phyloP scores from a whole-genome alignment of 2,329 filamentous ascomycete species.

The Aspergillaceae sp. region DNA sequence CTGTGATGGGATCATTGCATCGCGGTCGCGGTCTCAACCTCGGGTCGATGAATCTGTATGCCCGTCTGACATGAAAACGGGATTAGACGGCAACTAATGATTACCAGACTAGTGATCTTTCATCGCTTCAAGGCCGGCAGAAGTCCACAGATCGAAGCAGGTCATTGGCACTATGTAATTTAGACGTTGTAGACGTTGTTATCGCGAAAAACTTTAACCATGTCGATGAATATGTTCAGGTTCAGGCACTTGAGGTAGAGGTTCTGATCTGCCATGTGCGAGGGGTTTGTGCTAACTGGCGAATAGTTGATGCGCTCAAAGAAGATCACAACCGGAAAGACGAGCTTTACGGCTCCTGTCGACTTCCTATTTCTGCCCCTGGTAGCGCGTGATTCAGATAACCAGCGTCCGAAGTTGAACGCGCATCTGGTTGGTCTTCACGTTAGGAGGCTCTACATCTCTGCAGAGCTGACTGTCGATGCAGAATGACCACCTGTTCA shows the following conservation, averaged over 20 bases:
- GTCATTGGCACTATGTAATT: constrained; percentile 25
- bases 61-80: background rate
- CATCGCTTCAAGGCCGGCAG: constrained; percentile 8
- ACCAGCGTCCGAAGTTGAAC: constrained; percentile 27
- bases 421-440: constrained; percentile 31
- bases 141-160: constrained; percentile 13
- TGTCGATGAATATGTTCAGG: constrained; percentile 67
- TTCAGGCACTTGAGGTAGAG: constrained; percentile 59
- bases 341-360: constrained; percentile 64
- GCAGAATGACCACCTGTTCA: constrained; percentile 71
- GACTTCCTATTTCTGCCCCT: constrained; percentile 73
- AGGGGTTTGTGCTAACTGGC: constrained; percentile 11
- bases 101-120: constrained; percentile 14
- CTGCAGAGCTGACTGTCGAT: constrained; percentile 1
- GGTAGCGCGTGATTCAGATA: constrained; percentile 36
- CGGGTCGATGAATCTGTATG: constrained; percentile 14
- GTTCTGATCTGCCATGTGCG: background rate
- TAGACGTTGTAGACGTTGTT: constrained; percentile 68
- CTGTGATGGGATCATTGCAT: constrained; percentile 55
- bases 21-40: constrained; percentile 8
- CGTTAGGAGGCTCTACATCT: no score
- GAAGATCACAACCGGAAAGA: constrained; percentile 66
- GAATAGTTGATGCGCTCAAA: constrained; percentile 67
- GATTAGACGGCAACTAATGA: constrained; percentile 2
- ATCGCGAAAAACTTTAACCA: constrained; percentile 71